These are phyloP conservation scores for Glycine tomentella DNA, from an alignment of 306 rosid genomes.

Conservation along the genomic window DNA sequence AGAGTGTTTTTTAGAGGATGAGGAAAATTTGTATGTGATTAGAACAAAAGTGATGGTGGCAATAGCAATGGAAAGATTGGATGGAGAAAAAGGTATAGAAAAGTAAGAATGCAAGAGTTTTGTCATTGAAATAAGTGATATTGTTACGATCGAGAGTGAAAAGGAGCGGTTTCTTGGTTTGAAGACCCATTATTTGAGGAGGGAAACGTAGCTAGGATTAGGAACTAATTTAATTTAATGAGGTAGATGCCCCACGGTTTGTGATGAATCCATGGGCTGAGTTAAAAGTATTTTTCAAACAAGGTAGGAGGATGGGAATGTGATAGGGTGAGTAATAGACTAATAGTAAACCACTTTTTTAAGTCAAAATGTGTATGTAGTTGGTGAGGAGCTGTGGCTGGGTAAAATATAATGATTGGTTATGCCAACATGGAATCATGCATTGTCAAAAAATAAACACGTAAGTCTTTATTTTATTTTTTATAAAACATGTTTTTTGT, in stretches of 20 bases:
- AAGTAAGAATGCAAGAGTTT: constrained; percentile 40
- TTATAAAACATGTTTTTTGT: too few relatives aligned
- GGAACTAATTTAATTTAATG: neutral
- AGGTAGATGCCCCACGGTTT: constrained; percentile 46
- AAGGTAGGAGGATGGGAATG: too few relatives aligned
- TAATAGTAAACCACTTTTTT: too few relatives aligned
- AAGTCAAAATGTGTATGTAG: too few relatives aligned
- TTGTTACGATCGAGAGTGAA: constrained; percentile 42
- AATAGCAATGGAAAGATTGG: neutral
- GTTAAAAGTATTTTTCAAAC: too few relatives aligned
- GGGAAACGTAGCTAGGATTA: neutral
- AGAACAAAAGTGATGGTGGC: constrained; percentile 37
- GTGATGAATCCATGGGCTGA: constrained; percentile 41
- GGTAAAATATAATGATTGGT: constrained; percentile 1
- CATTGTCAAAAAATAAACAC: neutral
- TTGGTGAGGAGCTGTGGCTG: too few relatives aligned
- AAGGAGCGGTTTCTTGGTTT: constrained; percentile 44
- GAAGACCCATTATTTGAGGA: constrained; percentile 45
- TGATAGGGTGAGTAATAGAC: too few relatives aligned
- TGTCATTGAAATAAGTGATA: constrained; percentile 41
- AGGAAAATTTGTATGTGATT: constrained; percentile 40
- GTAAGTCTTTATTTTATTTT: neutral
- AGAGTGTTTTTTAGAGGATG: constrained; percentile 11
- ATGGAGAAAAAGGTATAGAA: constrained; percentile 29
- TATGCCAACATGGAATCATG: neutral